Percentiles rank a stretch among this genome's conserved stretches.
Evolutionary conservation across 2,329 filamentous ascomycete species (phyloP).

Genomic region (Juglanconis sp.): DNA sequence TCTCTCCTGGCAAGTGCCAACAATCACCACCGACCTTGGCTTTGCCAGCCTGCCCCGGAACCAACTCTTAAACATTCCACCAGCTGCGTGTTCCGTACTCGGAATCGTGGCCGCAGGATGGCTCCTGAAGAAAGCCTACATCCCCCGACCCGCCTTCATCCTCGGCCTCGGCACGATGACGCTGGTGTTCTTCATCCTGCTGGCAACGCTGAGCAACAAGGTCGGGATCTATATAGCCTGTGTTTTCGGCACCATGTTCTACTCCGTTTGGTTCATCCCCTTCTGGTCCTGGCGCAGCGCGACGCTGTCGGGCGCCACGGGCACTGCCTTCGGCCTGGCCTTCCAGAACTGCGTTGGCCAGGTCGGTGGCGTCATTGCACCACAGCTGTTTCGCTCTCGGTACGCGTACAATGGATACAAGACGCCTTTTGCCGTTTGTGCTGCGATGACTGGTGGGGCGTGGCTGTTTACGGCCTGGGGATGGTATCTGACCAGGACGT

Average conservation of each 20-base stretch:
- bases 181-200: constrained; percentile 41
- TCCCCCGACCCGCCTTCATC: constrained; percentile 37
- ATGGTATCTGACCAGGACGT: constrained; percentile 25
- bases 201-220: constrained; percentile 35
- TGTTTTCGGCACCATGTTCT: constrained; percentile 41
- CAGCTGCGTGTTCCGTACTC: constrained; percentile 37
- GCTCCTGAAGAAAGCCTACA: constrained; percentile 33
- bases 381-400: constrained; percentile 40
- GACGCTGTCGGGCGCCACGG: constrained; percentile 38
- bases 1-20: constrained; percentile 39
- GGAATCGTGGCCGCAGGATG: constrained; percentile 37
- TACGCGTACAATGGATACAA: constrained; percentile 35
- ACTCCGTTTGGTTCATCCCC: constrained; percentile 40
- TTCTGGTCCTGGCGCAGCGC: constrained; percentile 45
- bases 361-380: constrained; percentile 42
- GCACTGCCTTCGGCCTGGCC: constrained; percentile 41
- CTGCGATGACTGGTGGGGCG: constrained; percentile 21
- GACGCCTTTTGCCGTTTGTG: constrained; percentile 25
- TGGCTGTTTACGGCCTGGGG: constrained; percentile 25
- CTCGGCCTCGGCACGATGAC: constrained; percentile 19
- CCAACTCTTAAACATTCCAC: constrained; percentile 43
- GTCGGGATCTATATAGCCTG: constrained; percentile 41
- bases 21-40: constrained; percentile 38
- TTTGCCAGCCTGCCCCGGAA: constrained; percentile 40
- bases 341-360: constrained; percentile 41